Base-by-base conservation (phyloP, 2,329 filamentous ascomycete genomes). In the Hymenoscyphus salicellus region DNA sequence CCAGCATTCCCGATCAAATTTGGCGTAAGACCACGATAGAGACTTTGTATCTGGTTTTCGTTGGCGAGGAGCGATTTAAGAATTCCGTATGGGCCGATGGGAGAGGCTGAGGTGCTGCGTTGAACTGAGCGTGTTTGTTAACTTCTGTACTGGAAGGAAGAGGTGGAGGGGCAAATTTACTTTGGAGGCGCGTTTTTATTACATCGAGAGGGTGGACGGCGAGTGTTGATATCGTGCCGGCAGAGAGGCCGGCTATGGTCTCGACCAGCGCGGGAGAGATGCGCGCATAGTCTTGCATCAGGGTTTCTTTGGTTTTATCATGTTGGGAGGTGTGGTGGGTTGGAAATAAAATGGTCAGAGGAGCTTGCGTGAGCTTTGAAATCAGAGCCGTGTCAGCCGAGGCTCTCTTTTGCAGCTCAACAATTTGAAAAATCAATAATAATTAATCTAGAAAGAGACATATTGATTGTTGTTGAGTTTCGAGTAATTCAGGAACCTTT, bases 101-200 rank as follows among this genome's bases (percentile, higher is more conserved):
- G 74, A 23, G 79, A 73, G 32, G 78, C 68, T 55, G 75, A 73
- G 64, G 75, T 75, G 72, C 77, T 82, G 65, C 83, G 82, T 70
- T 86, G 80, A 70, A 88, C 84, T 85, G 26, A 30, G 28, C 28
- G 52, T 11, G 55, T 20, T 10, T 26, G 20, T 60, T 70, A 66
- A 69, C 65, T 59, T 57, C 33, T n/a, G 38, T n/a, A 14, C 17
- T 10, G 33, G 33, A 32, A 49, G n/a, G 26, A 26, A 5, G 26
- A 38, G 36, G 32, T 63, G 63, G 38, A 32, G 41, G 30, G 57
- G 56, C 26, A 46, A 75, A 80, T 58, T 65, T 80, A 93, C 91
- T 88, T 80, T 99, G 95, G 75, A 99, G 87, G 69, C 95, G 90
- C 66, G 94, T 98, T 83, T 99, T 99, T 76, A 98, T 88, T 69